Base-by-base conservation (phyloP, 306 rosid species). In the Gastrolobium bilobum region DNA sequence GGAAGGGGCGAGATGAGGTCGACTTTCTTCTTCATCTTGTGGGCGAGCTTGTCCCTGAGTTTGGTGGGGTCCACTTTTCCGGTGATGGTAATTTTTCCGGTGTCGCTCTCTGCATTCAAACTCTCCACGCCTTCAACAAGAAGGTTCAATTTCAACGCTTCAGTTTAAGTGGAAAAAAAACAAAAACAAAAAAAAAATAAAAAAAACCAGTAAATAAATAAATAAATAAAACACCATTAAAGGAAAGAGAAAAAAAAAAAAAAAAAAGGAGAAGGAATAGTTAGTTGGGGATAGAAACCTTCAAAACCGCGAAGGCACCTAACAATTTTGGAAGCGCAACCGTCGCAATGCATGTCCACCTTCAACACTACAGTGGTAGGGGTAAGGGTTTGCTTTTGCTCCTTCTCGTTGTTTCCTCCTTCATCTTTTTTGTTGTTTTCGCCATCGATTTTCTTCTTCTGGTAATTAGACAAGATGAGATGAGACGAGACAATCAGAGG, bases 301-400 rank as follows among this genome's bases (percentile, higher is more conserved):
- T 84, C 10, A 44, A 89, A 85, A 1, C 68, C 46, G 13, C 54
- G 70, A 34, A 87, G 74, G 38, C 65, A 64, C 68, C 75, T 75
- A 69, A 54, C 29, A 82, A 91, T 87, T 70, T 86, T 91, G 42
- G 86, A 40, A 29, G 92, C 82, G 44, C 98, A 94, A 13, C 97
- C 97, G 1, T 88, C 90, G 35, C 94, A 92, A 71, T 91, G 94
- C 87, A 91, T 85, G 71, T 88, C 93, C 4, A 90, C 48, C 43
- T 89, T 91, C 69, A 89, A 71, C 1, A 94, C 87, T 4, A 88
- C 40, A 0, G 91, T 73, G 46, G 50, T 58, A 0, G 87, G 77
- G 43, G 37, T 20, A 4, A 85, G 76, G 38, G 14, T 70, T 6
- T 82, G 73, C 0, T 83, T 58, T 3, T 83, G 70, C 0, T 87